Percentiles rank a stretch among this genome's conserved stretches.
These are phyloP conservation scores for Aureobasidium sp. DNA, from an alignment of 2,329 filamentous ascomycete species.

Conservation along the genomic window DNA sequence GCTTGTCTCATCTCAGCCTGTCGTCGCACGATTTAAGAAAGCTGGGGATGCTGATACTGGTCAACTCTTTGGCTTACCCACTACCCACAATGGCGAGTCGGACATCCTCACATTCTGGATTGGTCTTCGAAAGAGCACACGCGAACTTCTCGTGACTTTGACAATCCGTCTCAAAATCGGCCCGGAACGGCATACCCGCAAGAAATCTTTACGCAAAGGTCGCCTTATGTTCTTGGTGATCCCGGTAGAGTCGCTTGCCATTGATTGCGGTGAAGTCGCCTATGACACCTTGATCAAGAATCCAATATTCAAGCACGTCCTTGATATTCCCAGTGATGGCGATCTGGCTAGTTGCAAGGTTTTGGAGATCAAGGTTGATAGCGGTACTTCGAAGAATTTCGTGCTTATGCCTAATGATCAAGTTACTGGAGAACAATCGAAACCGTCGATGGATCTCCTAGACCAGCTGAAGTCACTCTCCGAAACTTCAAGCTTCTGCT, in stretches of 20 bases:
- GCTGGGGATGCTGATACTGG: not conserved
- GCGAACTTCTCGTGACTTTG: slow-evolving; percentile 2
- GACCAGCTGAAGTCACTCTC: slow-evolving; percentile 3
- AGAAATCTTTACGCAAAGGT: not conserved
- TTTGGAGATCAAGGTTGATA: not conserved
- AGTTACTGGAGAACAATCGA: not conserved
- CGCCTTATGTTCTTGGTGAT: slow-evolving; percentile 6
- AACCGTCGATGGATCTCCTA: not conserved
- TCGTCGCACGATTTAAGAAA: not conserved
- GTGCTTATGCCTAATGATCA: not conserved
- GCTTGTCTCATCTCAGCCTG: slow-evolving; percentile 5
- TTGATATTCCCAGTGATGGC: not conserved
- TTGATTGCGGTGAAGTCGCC: not conserved
- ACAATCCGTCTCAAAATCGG: slow-evolving; percentile 1
- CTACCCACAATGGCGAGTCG: not conserved
- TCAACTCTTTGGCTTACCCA: not conserved
- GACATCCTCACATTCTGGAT: not conserved
- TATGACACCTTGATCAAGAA: not conserved
- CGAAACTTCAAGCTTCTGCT: not conserved
- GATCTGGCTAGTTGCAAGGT: not conserved
- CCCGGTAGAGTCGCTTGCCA: not conserved
- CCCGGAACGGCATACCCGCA: not conserved
- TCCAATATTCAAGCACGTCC: not conserved
- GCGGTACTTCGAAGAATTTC: slow-evolving; percentile 1
- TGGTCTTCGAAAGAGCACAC: not conserved